Conservation (phyloP, 1,284 basidiomycete genomes). For the Crocinoboletus sp. region DNA sequence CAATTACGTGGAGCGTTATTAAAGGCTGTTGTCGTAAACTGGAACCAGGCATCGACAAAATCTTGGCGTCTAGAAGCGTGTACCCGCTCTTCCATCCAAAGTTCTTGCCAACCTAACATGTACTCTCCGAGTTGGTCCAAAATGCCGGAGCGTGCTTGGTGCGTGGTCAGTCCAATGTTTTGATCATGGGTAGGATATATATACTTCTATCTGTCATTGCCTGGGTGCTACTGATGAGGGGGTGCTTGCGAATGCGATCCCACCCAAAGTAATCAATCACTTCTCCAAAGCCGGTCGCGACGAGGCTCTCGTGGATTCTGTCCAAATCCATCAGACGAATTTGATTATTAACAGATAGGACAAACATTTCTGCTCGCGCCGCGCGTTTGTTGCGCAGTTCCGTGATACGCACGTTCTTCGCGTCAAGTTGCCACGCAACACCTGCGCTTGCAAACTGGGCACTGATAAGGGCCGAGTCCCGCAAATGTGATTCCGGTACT, state of each 20-base stretch:
- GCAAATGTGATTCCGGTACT: not conserved
- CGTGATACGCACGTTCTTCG: constrained; percentile 17
- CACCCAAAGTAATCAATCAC: constrained; percentile 30
- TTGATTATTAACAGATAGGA: not conserved
- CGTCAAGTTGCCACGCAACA: constrained; percentile 24
- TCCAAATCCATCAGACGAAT: constrained; percentile 10
- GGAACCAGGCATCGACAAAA: constrained; percentile 28
- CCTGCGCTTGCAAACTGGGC: constrained; percentile 24
- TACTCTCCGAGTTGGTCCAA: constrained; percentile 25
- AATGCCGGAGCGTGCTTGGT: constrained; percentile 17
- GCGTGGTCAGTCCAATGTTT: constrained; percentile 7
- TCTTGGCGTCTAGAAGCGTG: constrained; percentile 24
- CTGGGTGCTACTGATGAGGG: constrained; percentile 25
- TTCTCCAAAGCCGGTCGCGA: constrained; percentile 20
- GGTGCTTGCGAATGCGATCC: constrained; percentile 29
- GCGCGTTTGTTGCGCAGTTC: constrained; percentile 23
- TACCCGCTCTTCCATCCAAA: constrained; percentile 30
- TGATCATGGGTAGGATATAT: not conserved
- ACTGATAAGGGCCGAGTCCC: constrained; percentile 5
- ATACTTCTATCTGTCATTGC: constrained; percentile 21
- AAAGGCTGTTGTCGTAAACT: constrained; percentile 19
- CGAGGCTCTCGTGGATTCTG: constrained; percentile 20
- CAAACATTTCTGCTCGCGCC: constrained; percentile 26
- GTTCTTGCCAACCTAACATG: constrained; percentile 32
- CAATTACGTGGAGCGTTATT: constrained; percentile 9